Evolutionary conservation across 345 rosid species (phyloP).

Genomic region (Melastoma malabathricum): DNA sequence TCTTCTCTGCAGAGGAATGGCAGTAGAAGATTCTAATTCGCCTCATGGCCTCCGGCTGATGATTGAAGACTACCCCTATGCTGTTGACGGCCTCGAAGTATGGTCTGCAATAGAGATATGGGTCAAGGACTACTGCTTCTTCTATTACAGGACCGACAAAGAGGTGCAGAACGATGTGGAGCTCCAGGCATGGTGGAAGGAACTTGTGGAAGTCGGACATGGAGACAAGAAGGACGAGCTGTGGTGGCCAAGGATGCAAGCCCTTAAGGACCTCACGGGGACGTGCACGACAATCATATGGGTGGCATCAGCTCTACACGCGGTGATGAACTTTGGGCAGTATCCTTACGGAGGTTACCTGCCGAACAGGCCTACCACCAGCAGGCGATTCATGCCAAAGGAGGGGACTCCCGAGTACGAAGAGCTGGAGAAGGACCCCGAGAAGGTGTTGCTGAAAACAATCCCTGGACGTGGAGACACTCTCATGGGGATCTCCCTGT

Average conservation of each 20-base stretch:
- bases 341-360: constrained; percentile 21
- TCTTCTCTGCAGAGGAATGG: constrained; percentile 15
- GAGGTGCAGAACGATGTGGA: constrained; percentile 10
- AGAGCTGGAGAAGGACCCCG: constrained; percentile 23
- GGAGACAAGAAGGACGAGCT: constrained; percentile 34
- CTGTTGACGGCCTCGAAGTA: constrained; percentile 19
- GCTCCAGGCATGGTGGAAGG: constrained; percentile 27
- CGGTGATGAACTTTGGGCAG: constrained; percentile 36
- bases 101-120: constrained; percentile 20
- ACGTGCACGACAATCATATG: constrained; percentile 22
- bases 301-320: constrained; percentile 31
- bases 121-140: constrained; percentile 13
- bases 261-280: constrained; percentile 20
- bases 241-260: constrained; percentile 36
- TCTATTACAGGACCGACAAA: constrained; percentile 10
- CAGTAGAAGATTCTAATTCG: constrained; percentile 11
- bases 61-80: constrained; percentile 23
- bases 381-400: constrained; percentile 22
- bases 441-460: constrained; percentile 16
- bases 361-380: constrained; percentile 26
- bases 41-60: constrained; percentile 18
- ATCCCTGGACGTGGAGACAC: constrained; percentile 40
- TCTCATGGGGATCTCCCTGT: constrained; percentile 19
- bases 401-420: constrained; percentile 21
- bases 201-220: constrained; percentile 28